Evolutionary conservation across 345 rosid genomes (phyloP).

Genomic region (Eucalyptus leucophloia): DNA sequence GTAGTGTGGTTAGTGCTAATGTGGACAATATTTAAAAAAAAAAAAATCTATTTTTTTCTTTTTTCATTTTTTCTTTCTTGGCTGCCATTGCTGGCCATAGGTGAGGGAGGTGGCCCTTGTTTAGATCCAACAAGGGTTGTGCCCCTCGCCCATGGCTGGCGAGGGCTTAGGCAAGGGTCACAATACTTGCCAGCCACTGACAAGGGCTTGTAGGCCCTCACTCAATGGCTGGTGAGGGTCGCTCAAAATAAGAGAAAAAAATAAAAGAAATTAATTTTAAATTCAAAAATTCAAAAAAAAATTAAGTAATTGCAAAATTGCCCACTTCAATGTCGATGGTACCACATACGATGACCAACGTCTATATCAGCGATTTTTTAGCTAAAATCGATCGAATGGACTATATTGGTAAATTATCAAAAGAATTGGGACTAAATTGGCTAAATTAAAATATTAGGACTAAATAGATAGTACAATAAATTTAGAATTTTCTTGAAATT

Average conservation of each 20-base stretch:
- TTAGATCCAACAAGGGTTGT: too few relatives aligned
- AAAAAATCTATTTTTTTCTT: too few relatives aligned
- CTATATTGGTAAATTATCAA: too few relatives aligned
- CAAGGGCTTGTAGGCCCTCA: neutral
- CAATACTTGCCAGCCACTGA: neutral
- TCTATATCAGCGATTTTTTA: accelerated
- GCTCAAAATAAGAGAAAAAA: neutral
- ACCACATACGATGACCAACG: accelerated
- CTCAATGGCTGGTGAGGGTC: neutral
- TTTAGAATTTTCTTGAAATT: too few relatives aligned
- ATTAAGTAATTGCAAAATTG: too few relatives aligned
- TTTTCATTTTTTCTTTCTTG: too few relatives aligned
- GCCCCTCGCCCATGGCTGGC: accelerated
- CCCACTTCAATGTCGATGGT: accelerated
- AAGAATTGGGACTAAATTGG: too few relatives aligned
- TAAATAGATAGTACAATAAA: neutral
- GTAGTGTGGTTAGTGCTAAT: neutral
- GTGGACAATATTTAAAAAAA: too few relatives aligned
- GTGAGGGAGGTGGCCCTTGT: too few relatives aligned
- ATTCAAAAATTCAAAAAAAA: too few relatives aligned
- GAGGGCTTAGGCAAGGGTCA: neutral
- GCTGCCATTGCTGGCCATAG: neutral
- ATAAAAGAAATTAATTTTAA: accelerated
- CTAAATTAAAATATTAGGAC: too few relatives aligned
- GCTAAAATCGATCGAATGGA: neutral